These are phyloP conservation scores for Monosporascus ibericus DNA, from an alignment of 2,329 filamentous ascomycete species.

Conservation along the genomic window DNA sequence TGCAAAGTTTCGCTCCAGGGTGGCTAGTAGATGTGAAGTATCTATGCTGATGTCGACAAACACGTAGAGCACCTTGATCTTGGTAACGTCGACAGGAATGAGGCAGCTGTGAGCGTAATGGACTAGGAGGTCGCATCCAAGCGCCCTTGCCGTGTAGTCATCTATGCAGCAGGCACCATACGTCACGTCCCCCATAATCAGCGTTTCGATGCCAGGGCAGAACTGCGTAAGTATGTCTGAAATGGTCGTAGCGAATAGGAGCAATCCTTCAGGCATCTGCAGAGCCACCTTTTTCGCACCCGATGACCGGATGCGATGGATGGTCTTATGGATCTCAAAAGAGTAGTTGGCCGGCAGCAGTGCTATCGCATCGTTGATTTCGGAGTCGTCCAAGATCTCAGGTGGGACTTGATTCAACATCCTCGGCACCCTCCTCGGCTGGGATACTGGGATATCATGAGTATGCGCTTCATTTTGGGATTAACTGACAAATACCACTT, in stretches of 20 bases:
- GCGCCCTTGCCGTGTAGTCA: constrained; percentile 89
- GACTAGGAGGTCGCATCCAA: constrained; percentile 89
- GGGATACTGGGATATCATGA: constrained; percentile 49
- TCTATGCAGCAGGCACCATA: constrained; percentile 99
- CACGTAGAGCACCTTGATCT: constrained; percentile 95
- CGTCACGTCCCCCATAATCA: constrained; percentile 99
- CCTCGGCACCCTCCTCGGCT: constrained; percentile 65
- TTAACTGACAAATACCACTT: constrained; percentile 20
- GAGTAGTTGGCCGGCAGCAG: constrained; percentile 94
- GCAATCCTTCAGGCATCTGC: constrained; percentile 94
- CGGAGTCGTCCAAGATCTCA: constrained; percentile 77
- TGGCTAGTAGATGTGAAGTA: constrained; percentile 76
- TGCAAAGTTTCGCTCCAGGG: constrained; percentile 81
- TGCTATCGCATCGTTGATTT: constrained; percentile 79
- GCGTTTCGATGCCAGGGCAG: constrained; percentile 81
- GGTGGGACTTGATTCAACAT: constrained; percentile 87
- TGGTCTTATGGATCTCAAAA: constrained; percentile 97
- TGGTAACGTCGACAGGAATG: constrained; percentile 92
- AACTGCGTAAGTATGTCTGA: constrained; percentile 95
- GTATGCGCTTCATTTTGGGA: not conserved
- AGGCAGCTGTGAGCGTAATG: constrained; percentile 97
- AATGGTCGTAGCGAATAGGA: constrained; percentile 94
- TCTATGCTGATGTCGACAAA: constrained; percentile 98
- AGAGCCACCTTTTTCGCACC: constrained; percentile 78
- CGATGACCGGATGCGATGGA: constrained; percentile 81